Evolutionary conservation across 2,329 filamentous ascomycete genomes (phyloP), one percentile per base, ranked within the genome.

Genomic region (Fusarium sp.): DNA sequence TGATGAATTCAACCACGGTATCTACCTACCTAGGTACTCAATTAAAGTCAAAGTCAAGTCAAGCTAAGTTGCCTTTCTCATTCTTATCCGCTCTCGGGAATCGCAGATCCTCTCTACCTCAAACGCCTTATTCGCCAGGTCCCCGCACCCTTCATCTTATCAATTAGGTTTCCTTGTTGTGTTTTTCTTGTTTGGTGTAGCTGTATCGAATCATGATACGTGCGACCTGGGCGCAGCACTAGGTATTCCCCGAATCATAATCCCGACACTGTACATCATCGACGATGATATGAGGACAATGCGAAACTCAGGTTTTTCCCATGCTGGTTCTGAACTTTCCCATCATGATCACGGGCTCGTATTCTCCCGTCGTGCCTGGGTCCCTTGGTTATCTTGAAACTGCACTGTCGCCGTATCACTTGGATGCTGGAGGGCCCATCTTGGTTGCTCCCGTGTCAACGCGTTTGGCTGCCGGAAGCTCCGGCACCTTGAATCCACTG

Each of bases 401-500:
- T 32, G 19, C 19, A 19, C 19, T 19, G 19, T 19, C 19, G 19
- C 19, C 48, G 29, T 61, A 19, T 53, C 46, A 68, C 61, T 67
- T 72, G 25, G 56, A 71, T 53, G 44, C 48, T 35, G 73, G 74
- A 50, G 75, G 75, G 3, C 69, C 73, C 74, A 77, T 75, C 63
- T 76, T 77, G 10, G 73, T 72, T 9, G 72, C 56, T 5, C 75
- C 75, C 28, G 75, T 76, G 29, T 76, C 71, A 34, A 88, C 79
- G 76, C 88, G 93, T 81, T 97, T 97, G 50, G 79, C 83, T 25
- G 85, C 79, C 13, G 92, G 92, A 65, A 94, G 74, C 3, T 83
- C 84, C 13, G 94, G 93, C 35, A 96, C 90, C 77, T 93, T 96
- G 83, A 97, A 97, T 1, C 87, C 89, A 10, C 82, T 86, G 46